These are phyloP conservation scores for Angomonas ambiguus DNA, from an alignment of 208 protist genomes.

Conservation along the genomic window DNA sequence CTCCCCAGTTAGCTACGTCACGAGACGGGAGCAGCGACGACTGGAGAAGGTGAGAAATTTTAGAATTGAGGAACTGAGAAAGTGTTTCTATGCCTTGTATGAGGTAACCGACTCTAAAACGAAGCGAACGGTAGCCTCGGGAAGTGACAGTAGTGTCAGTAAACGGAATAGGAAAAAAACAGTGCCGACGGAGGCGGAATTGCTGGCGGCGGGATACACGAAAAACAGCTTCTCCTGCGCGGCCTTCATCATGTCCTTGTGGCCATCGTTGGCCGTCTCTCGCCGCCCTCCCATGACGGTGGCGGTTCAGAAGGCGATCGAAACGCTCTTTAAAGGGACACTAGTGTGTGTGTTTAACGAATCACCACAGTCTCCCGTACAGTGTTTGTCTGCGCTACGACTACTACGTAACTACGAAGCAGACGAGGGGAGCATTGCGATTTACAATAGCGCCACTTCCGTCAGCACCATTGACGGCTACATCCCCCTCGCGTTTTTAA, in stretches of 20 bases:
- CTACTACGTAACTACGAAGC: conserved; percentile 32
- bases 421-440: conserved; percentile 44
- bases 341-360: conserved; percentile 48
- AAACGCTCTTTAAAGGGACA: conserved; percentile 29
- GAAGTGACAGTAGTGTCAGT: background rate
- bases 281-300: conserved; percentile 27
- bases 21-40: conserved; percentile 35
- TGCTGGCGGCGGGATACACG: conserved; percentile 19
- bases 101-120: background rate
- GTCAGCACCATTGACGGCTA: conserved; percentile 37
- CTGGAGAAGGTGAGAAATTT: conserved; percentile 19
- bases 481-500: conserved; percentile 43
- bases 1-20: conserved; percentile 38
- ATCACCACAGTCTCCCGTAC: conserved; percentile 22
- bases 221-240: conserved; percentile 20
- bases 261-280: conserved; percentile 26
- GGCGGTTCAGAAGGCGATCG: conserved; percentile 23
- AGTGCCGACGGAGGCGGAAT: background rate
- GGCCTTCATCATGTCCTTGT: conserved; percentile 49
- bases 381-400: conserved; percentile 33
- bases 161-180: too few species aligned
- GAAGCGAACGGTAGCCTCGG: background rate
- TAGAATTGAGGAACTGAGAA: conserved; percentile 14
- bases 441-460: conserved; percentile 30
- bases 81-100: conserved; percentile 4